Percentiles rank a stretch among this genome's conserved stretches.
phyloP scores from a whole-genome alignment of 345 rosid genomes.

The Murraya koenigii region DNA sequence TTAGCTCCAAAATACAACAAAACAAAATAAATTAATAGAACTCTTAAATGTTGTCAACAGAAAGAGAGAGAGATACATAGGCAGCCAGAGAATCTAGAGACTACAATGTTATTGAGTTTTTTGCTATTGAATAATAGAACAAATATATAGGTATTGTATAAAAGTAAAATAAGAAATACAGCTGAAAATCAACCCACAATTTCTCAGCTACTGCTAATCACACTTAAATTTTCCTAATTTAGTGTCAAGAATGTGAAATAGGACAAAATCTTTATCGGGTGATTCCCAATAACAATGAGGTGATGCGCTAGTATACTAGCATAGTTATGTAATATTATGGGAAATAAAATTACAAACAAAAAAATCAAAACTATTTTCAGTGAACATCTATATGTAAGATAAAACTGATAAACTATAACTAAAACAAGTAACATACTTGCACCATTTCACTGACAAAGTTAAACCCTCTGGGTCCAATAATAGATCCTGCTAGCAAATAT shows the following conservation, averaged over 20 bases:
- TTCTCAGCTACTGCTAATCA: not conserved
- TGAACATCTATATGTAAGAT: slow-evolving; percentile 5
- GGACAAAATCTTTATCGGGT: not conserved
- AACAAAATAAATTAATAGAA: not conserved
- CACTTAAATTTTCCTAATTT: not conserved
- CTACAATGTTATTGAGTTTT: not conserved
- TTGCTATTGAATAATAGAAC: not conserved
- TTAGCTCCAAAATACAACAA: not conserved
- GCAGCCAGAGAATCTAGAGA: not conserved
- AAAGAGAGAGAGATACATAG: not conserved
- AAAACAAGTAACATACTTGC: slow-evolving; percentile 60
- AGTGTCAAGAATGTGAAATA: not conserved
- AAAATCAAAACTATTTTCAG: not conserved
- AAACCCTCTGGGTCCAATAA: slow-evolving; percentile 95
- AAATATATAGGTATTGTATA: not conserved
- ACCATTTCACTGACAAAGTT: slow-evolving; percentile 96
- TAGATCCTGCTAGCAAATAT: slow-evolving; percentile 84
- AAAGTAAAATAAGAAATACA: not conserved
- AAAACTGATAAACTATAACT: not conserved
- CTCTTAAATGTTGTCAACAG: not conserved
- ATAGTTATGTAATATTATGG: not conserved
- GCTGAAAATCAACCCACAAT: not conserved
- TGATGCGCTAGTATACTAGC: not conserved
- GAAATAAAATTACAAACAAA: not conserved
- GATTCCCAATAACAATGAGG: not conserved